These are phyloP conservation scores for Rhododendron ferrugineum DNA, from an alignment of 148 eudicot species.

Conservation along the genomic window DNA sequence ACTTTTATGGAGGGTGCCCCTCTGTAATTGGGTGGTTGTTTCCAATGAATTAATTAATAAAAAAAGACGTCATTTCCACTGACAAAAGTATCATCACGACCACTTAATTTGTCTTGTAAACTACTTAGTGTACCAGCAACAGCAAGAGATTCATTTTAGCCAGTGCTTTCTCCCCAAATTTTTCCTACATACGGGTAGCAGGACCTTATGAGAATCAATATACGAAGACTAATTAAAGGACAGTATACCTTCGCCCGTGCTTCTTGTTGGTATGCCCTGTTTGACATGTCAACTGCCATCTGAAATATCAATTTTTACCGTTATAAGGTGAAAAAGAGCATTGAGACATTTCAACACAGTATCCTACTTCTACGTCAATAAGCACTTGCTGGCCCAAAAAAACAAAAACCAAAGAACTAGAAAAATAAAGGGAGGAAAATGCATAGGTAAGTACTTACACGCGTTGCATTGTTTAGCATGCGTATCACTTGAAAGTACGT, in stretches of 20 bases:
- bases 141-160: neutral
- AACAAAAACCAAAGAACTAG: neutral
- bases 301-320: slow-evolving; percentile 29
- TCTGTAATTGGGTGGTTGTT: neutral
- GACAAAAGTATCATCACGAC: neutral
- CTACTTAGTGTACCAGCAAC: neutral
- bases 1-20: neutral
- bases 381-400: neutral
- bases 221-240: slow-evolving; percentile 4
- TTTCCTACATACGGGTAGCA: neutral
- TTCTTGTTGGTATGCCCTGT: slow-evolving; percentile 64
- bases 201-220: neutral
- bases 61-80: neutral
- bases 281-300: slow-evolving; percentile 98
- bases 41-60: neutral
- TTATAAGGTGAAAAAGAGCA: neutral
- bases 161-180: neutral
- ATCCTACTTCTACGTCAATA: neutral
- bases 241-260: slow-evolving; percentile 66
- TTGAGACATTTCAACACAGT: neutral
- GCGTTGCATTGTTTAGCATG: slow-evolving; percentile 91
- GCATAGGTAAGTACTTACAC: slow-evolving; percentile 45
- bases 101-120: neutral
- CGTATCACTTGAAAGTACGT: slow-evolving; percentile 99
- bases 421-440: slow-evolving; percentile 7